Conservation (phyloP, 139 green algal genomes). For the Zygnema cylindricum region DNA sequence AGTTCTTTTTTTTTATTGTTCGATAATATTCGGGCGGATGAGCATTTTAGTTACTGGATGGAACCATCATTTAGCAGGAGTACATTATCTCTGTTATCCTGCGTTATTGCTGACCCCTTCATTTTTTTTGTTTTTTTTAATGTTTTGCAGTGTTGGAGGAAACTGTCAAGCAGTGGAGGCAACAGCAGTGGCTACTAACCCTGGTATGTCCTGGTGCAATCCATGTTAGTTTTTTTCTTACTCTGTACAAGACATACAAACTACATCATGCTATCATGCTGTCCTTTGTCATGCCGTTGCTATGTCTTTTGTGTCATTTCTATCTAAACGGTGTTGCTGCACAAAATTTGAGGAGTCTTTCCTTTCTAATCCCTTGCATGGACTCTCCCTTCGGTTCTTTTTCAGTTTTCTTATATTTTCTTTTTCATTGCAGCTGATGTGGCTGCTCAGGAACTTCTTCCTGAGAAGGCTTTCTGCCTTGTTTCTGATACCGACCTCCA, state of each 20-base stretch:
- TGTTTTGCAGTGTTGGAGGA: not conserved
- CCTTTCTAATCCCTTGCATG: not conserved
- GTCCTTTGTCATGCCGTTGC: not conserved
- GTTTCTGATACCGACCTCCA: slow-evolving; percentile 43
- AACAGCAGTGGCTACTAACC: no score
- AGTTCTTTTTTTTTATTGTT: not conserved
- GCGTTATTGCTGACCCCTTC: not conserved
- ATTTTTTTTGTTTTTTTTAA: not conserved
- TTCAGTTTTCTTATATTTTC: not conserved
- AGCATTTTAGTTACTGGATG: no score
- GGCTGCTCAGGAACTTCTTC: not conserved
- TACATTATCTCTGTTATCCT: no score
- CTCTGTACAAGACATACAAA: not conserved
- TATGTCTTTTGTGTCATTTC: no score
- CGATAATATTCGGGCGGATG: not conserved
- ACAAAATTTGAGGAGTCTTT: not conserved
- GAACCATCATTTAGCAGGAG: no score
- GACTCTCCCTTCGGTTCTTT: not conserved
- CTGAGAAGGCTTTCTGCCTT: slow-evolving; percentile 41
- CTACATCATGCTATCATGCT: not conserved
- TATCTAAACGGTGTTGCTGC: not conserved
- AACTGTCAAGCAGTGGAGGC: no score
- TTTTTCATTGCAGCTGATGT: not conserved
- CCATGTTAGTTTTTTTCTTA: not conserved
- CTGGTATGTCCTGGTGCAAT: no score